Evolutionary conservation across 2,329 filamentous ascomycete species (phyloP), one percentile per base, ranked within the genome.

Genomic region (Sporothrix globosa): DNA sequence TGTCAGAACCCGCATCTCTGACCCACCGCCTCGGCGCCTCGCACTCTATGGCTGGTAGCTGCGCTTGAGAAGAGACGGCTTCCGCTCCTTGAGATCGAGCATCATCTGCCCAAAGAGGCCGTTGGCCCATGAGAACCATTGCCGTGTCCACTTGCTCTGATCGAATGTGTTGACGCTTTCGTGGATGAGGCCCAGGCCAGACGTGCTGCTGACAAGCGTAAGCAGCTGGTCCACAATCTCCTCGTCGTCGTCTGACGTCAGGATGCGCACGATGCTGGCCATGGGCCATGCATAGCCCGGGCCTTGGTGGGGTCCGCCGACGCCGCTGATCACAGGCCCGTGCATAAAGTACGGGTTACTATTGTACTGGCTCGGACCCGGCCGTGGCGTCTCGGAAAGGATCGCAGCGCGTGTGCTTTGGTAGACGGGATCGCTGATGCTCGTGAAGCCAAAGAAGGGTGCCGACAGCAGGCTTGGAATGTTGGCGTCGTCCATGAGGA

Each of bases 61-160:
- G 70, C 76, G 73, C 63, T 77, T 74, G 27, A 83, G 72, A 3
- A 83, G 73, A 5, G 89, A 81, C 6, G 91, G 91, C 77, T 91
- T 91, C 77, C 91, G 83, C 72, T 85, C 83, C n/a, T 89, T 88
- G 70, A 96, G 77, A 80, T 94, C 91, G 69, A 96, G 80, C 39
- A 96, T 87, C 72, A 92, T 91, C 81, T 95, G 90, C n/a, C 92
- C 91, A 78, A 94, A 95, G 24, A 96, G 87, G 0, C 91, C 92
- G 77, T 96, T 96, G n/a, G 92, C 92, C 92, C 92, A 96, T 1
- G 92, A 91, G 77, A 96, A 96, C 91, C 83, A 84, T 66, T 81
- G 80, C 58, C 82, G 76, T 3, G 82, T 83, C 81, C 81, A 84
- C 24, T 76, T 72, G 4, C 73, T 76, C 27, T 85, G 81, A 71